Evolutionary conservation across 2,329 filamentous ascomycete species (phyloP), one percentile per base, ranked within the genome.

Genomic region (Diaporthe eres): DNA sequence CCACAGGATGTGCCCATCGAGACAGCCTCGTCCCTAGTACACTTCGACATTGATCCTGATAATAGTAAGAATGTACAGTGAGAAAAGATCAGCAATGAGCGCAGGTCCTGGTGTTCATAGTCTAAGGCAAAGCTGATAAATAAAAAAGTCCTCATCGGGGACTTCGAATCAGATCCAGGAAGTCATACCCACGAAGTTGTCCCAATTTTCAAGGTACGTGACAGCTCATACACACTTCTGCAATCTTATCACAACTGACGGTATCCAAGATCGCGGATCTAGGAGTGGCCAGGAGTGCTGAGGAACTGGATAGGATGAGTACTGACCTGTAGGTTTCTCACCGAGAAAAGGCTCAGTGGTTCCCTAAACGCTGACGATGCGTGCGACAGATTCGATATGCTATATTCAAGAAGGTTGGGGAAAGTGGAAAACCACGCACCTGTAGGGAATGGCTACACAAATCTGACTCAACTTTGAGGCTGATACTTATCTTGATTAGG

Each of bases 1-100:
- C 65, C 34, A 19, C 7, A 22, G 4, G 5, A 42, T 5, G n/a
- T 25, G 13, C 39, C 63, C 22, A 47, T 53, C 3, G 65, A 55
- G 15, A 70, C 49, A 28, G 47, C 6, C 0, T 7, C 9, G 2
- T 70, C 65, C 4, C 6, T 70, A 15, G 8, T 70, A 25, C 65
- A 70, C 28, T 70, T 70, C 4, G 65, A 70, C 39, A 55, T 70
- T 15, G 65, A 70, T 5, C 65, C 65, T 19, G 65, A 70, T 19
- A 70, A 70, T 22, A 70, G 65, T 70, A 42, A 55, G 65, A 1
- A 22, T 25, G 19, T 19, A 12, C 19, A 34, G n/a, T 28, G 34
- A n/a, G 5, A 25, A 25, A 2, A 15, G 37, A 39, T 6, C 0
- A n/a, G 12, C 8, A 22, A 2, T 10, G 10, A 17, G 37, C 12